Conservation (phyloP, 257 asterid genomes). For the Capsicum chinense region DNA sequence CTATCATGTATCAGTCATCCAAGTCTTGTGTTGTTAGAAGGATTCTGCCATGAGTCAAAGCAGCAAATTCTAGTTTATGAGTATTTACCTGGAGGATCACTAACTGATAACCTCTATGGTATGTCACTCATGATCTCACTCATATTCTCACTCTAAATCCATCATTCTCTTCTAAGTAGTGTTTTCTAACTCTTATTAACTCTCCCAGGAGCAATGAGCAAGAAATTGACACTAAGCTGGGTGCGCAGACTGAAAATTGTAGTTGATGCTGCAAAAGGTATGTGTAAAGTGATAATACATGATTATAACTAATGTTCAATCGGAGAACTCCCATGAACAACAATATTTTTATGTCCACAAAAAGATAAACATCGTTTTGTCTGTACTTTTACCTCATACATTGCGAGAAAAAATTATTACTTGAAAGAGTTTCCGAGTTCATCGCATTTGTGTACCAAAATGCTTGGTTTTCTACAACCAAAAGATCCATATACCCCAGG, state of each 20-base stretch:
- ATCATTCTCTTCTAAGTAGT: background rate
- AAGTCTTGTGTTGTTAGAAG: slow-evolving; percentile 81
- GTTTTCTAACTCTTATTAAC: background rate
- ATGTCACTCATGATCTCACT: slow-evolving; percentile 20
- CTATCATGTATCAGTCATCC: slow-evolving; percentile 80
- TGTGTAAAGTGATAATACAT: background rate
- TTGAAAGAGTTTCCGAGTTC: background rate
- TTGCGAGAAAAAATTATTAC: background rate
- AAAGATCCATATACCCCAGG: background rate
- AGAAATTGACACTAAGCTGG: slow-evolving; percentile 80
- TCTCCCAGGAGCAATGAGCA: slow-evolving; percentile 70
- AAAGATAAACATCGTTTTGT: background rate
- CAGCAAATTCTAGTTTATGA: slow-evolving; percentile 94
- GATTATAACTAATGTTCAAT: background rate
- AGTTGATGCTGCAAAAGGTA: slow-evolving; percentile 95
- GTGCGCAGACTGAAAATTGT: slow-evolving; percentile 88
- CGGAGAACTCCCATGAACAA: background rate
- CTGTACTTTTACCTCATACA: background rate
- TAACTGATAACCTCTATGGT: slow-evolving; percentile 91
- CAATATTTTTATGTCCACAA: background rate
- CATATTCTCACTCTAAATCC: background rate
- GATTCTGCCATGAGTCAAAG: slow-evolving; percentile 85
- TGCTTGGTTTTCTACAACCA: slow-evolving; percentile 1
- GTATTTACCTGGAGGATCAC: slow-evolving; percentile 79
- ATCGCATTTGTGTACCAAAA: background rate